These are phyloP conservation scores for Yarrowia sp. DNA, from an alignment of 805 yeast species.

Conservation along the genomic window DNA sequence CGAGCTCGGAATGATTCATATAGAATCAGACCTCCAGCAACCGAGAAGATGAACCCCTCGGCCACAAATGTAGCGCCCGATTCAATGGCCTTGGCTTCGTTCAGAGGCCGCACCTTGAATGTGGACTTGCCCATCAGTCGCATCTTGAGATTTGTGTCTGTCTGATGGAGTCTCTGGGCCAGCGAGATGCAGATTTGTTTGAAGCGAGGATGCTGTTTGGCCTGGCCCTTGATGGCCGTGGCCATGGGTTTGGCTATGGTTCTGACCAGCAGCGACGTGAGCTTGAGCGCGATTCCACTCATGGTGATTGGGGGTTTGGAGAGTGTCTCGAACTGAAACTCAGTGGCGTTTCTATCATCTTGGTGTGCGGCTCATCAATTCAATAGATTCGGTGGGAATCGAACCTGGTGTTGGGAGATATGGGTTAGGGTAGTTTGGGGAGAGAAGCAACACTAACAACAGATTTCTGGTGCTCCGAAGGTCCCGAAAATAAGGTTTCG, in stretches of 20 bases:
- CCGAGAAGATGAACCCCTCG: slow-evolving; percentile 77
- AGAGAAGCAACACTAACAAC: too few species aligned
- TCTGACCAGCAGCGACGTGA: slow-evolving; percentile 72
- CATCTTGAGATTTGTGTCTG: slow-evolving; percentile 69
- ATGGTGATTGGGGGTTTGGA: slow-evolving; percentile 49
- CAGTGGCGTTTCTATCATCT: slow-evolving; percentile 14
- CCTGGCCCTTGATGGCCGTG: slow-evolving; percentile 71
- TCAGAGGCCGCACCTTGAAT: slow-evolving; percentile 72
- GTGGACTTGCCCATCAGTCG: slow-evolving; percentile 61
- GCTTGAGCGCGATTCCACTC: slow-evolving; percentile 80
- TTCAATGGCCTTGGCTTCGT: slow-evolving; percentile 82
- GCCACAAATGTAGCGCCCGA: slow-evolving; percentile 81
- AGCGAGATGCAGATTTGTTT: slow-evolving; percentile 66
- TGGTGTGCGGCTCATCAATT: slow-evolving; percentile 30
- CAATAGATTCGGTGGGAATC: slow-evolving; percentile 5
- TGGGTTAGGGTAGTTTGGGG: slow-evolving; percentile 8
- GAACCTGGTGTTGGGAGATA: slow-evolving; percentile 9
- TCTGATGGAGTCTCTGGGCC: slow-evolving; percentile 74
- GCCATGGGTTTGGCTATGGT: slow-evolving; percentile 85
- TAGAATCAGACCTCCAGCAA: slow-evolving; percentile 77
- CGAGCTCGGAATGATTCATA: slow-evolving; percentile 75
- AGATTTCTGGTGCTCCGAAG: too few species aligned
- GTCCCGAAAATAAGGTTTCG: neutral
- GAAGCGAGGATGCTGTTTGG: slow-evolving; percentile 73
- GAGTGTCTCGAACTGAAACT: slow-evolving; percentile 16